Base-by-base conservation (phyloP, 306 rosid genomes). In the Begonia fuchsioides region DNA sequence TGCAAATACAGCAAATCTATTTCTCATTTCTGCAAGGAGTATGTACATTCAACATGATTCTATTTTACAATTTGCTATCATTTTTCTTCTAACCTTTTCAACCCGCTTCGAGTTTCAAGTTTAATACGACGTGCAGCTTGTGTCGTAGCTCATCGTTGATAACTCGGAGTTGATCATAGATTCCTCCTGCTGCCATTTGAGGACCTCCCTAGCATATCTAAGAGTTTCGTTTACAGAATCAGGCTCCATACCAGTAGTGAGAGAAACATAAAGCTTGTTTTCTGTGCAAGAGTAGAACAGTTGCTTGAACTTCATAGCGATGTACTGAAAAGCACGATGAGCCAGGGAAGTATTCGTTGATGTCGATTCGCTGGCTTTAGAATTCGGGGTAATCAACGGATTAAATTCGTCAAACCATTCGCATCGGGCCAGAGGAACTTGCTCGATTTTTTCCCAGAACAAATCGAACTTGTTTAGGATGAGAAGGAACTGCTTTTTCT, bases 391-490 rank as follows among this genome's bases (percentile, higher is more conserved):
- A 13, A 65, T 58, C 17, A 76, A 62, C 1, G 96, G 83, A 45
- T 72, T 44, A 68, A 86, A 86, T 61, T 86, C 81, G 1, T 9
- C 3, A 61, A 86, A 81, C 96, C 93, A 86, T 61, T 76, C 81
- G 14, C 96, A 86, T 54, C 47, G 47, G 40, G 68, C 47, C 43
- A 79, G 88, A 51, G 86, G 79, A n/a, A 20, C 72, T 40, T 39
- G 51, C 17, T 76, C 68, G 18, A 79, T 69, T 58, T 76, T 78
- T 54, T 78, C 81, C 69, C 69, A 79, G 0, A 86, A 70, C 35
- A 78, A 73, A 51, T 86, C 96, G 10, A 55, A 76, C 63, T 81
- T 79, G 79, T 65, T 79, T 52, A 86, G 70, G 15, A 82, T 20
- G 48, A 86, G 58, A 48, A 86, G 77, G 77, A 76, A 76, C 55